Base-by-base conservation (phyloP, 2,329 filamentous ascomycete species). In the Penicillium sp. region DNA sequence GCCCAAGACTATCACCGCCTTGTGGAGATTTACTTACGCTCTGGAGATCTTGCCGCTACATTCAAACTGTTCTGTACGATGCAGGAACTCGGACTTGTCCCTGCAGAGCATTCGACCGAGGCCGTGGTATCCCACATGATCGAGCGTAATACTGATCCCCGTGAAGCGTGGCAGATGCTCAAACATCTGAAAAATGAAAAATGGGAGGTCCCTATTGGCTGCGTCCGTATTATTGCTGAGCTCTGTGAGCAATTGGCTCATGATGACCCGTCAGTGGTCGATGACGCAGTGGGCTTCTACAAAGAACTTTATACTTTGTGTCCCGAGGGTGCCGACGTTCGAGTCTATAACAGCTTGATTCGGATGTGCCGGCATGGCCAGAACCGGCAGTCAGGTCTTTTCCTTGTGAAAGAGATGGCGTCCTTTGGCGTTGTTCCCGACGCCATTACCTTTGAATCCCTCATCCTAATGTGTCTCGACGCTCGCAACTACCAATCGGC, bases 1-100 rank as follows among this genome's bases (percentile, higher is more conserved):
- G 74, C 82, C 6, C 81, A 89, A 60, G 91, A 97, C 70, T 96
- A 95, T 73, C 91, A 96, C 71, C 82, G 88, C 27, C 81, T 97
- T 27, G 78, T 93, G 7, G 86, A 90, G 56, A 83, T 89, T 4
- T 91, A 96, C 68, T 79, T 86, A 11, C 72, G 73, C 16, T 76
- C 78, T 3, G 79, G 81, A 2, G 86, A 95, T 61, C 68, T 93
- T 8, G 74, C 77, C 24, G 84, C 86, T 26, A 89, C 90, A 0
- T 80, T 96, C 35, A 83, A 84, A 41, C 81, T 90, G 1, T 79
- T 96, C 16, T 85, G 84, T 62, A 87, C 91, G 69, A 95, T 96
- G 88, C 76, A 84, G 22, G 80, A 84, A 57, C 84, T 86, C 19
- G 85, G 86, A 5, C 70, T 88, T 5, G 71, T 81, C 39, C 80